Conservation (phyloP, 805 yeast species). For the Wickerhamomyces xylosicus region DNA sequence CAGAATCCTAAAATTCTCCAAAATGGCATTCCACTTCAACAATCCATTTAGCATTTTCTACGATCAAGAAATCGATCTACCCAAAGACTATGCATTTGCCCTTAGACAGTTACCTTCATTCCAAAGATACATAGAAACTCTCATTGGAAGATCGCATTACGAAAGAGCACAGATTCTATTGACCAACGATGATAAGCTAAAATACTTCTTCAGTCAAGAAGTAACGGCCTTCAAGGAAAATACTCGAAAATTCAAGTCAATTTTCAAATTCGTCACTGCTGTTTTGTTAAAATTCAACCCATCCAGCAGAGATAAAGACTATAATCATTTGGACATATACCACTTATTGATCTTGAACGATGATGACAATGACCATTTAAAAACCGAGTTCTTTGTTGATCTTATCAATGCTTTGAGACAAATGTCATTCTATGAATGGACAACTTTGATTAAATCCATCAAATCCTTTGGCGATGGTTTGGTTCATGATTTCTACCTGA, state of each 20-base stretch:
- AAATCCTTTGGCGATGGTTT: not conserved
- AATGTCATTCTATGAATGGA: not conserved
- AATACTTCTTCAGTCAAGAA: conserved; percentile 9
- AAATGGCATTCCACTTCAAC: conserved; percentile 17
- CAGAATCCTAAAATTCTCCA: conserved; percentile 14
- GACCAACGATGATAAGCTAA: conserved; percentile 12
- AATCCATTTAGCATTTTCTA: conserved; percentile 10
- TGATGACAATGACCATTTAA: conserved; percentile 5
- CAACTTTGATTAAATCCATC: not conserved
- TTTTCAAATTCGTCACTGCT: conserved; percentile 12
- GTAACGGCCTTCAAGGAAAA: conserved; percentile 9
- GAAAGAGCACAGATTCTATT: conserved; percentile 9
- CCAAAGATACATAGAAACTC: conserved; percentile 12
- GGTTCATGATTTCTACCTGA: not conserved
- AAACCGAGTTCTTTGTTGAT: not conserved
- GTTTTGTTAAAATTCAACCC: conserved; percentile 1
- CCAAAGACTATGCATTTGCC: conserved; percentile 12
- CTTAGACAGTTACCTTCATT: conserved; percentile 28
- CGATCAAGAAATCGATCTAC: conserved; percentile 1
- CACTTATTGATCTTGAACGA: conserved; percentile 15
- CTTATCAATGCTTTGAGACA: not conserved
- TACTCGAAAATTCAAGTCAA: conserved; percentile 10
- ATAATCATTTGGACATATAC: conserved; percentile 14
- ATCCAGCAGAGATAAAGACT: not conserved
- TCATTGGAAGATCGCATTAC: conserved; percentile 4